Evolutionary conservation across 169 alveolate genomes (phyloP).

Genomic region (Eimeria sp.): DNA sequence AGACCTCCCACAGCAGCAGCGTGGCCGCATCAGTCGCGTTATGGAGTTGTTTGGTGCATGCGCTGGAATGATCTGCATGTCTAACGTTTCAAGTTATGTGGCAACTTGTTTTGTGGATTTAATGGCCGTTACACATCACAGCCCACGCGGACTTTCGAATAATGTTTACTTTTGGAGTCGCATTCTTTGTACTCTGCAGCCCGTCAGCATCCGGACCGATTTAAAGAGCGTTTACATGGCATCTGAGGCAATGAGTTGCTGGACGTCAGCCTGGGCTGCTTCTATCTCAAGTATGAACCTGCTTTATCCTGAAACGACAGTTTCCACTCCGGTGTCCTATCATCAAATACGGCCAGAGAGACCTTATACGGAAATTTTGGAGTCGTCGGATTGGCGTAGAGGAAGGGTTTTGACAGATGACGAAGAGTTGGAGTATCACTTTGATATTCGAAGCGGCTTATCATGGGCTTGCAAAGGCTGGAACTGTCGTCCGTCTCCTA

Average conservation of each 20-base stretch:
- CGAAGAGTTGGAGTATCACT: constrained; percentile 45
- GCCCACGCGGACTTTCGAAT: too few species aligned
- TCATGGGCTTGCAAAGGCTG: constrained; percentile 46
- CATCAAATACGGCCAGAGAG: neutral
- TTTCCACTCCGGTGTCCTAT: neutral
- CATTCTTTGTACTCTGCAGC: constrained; percentile 17
- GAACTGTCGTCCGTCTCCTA: constrained; percentile 3
- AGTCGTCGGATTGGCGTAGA: neutral
- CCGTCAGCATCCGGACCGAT: constrained; percentile 60
- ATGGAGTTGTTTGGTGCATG: neutral
- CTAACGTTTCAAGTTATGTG: neutral
- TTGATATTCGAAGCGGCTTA: neutral
- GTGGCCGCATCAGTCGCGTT: neutral
- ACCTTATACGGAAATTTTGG: neutral
- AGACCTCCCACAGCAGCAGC: neutral
- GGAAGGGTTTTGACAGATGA: neutral
- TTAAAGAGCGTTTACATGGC: constrained; percentile 49
- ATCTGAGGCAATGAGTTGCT: constrained; percentile 49
- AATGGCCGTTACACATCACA: neutral
- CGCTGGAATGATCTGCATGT: neutral
- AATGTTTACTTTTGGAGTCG: neutral
- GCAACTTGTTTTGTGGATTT: neutral
- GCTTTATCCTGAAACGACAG: neutral
- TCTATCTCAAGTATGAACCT: neutral
- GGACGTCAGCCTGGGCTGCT: constrained; percentile 75